Percentiles rank a stretch among this genome's conserved stretches.
These are phyloP conservation scores for Jatropha podagrica DNA, from an alignment of 441 rosid species.

Conservation along the genomic window DNA sequence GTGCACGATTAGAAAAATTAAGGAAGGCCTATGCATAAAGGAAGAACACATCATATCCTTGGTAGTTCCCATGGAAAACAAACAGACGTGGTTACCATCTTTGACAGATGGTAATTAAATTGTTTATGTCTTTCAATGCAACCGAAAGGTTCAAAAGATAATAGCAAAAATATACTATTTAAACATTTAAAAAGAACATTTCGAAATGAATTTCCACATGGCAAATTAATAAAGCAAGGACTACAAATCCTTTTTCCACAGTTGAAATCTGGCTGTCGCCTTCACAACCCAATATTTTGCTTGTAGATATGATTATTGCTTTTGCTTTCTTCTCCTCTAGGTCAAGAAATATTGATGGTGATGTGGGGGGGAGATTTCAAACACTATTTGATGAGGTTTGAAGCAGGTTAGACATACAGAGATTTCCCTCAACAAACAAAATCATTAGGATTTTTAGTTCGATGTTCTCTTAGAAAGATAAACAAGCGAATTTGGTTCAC, in stretches of 20 bases:
- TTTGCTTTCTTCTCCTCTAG: too few species aligned
- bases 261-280: too few species aligned
- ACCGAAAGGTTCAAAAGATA: neutral
- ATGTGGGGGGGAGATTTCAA: too few species aligned
- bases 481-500: neutral
- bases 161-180: neutral
- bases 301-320: too few species aligned
- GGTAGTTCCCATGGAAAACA: neutral
- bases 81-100: neutral
- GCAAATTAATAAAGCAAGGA: too few species aligned
- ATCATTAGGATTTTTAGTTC: neutral
- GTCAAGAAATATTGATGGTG: too few species aligned
- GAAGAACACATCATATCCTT: neutral
- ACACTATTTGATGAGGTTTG: neutral
- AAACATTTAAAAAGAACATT: neutral
- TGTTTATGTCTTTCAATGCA: neutral
- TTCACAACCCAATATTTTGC: too few species aligned
- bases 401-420: neutral
- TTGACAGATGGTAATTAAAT: neutral
- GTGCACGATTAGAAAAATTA: constrained; percentile 9
- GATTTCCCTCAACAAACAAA: neutral
- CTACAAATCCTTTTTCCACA: too few species aligned
- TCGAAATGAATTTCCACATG: neutral
- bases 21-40: neutral
- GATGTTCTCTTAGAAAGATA: neutral